These are phyloP conservation scores for Collybia sp. DNA, from an alignment of 768 basidiomycete species.

Conservation along the genomic window DNA sequence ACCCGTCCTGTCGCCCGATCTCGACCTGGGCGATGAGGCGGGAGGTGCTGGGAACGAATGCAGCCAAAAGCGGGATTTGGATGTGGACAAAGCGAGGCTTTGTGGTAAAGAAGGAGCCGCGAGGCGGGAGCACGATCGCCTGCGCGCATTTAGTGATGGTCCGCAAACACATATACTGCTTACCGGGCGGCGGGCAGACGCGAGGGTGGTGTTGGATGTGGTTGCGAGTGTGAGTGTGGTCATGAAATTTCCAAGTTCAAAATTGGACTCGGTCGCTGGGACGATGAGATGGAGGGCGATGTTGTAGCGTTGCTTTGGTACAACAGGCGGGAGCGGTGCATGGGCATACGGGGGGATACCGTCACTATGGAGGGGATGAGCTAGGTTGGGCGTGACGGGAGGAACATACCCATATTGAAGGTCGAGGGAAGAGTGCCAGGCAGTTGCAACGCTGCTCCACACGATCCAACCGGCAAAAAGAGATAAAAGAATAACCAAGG, in stretches of 20 bases:
- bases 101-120: constrained; percentile 32
- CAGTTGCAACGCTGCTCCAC: constrained; percentile 65
- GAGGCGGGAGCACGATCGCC: constrained; percentile 54
- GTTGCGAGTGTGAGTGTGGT: constrained; percentile 56
- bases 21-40: constrained; percentile 57
- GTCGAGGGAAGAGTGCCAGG: constrained; percentile 66
- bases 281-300: constrained; percentile 62
- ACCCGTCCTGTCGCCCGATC: constrained; percentile 69
- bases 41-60: constrained; percentile 45
- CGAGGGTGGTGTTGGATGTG: constrained; percentile 58
- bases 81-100: constrained; percentile 39
- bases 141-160: constrained; percentile 16
- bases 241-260: constrained; percentile 85
- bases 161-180: constrained; percentile 17
- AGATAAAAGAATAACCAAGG: constrained; percentile 57
- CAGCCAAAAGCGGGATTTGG: constrained; percentile 51
- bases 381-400: neutral
- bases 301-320: constrained; percentile 67
- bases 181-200: constrained; percentile 60
- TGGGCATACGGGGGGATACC: constrained; percentile 61
- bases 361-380: constrained; percentile 44
- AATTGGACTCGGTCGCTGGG: constrained; percentile 63
- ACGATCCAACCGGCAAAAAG: constrained; percentile 67
- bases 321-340: constrained; percentile 43
- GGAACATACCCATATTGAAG: constrained; percentile 75